Conservation (phyloP, 163 green algal species). For the Chloromonas sp. region DNA sequence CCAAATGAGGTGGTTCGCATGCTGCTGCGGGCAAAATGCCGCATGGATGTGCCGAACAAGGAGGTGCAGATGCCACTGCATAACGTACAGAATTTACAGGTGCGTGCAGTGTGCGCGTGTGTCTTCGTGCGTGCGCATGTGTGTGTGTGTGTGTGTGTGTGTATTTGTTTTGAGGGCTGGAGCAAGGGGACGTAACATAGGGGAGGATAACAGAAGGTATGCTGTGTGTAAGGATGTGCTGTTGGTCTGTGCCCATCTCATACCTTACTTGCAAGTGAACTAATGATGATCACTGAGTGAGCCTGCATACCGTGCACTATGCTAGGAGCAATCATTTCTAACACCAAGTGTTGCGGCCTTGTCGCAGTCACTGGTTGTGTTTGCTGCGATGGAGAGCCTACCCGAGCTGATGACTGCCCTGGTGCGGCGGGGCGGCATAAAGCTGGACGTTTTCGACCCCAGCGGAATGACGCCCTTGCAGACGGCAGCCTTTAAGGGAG, state of each 20-base stretch:
- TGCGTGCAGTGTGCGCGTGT: not conserved
- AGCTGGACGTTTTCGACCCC: not conserved
- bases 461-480: not conserved
- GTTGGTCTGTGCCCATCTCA: too few species aligned
- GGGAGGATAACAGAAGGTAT: too few species aligned
- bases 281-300: too few species aligned
- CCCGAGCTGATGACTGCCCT: not conserved
- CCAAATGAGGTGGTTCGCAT: not conserved
- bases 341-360: too few species aligned
- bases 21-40: not conserved
- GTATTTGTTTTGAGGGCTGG: too few species aligned
- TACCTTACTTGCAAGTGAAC: too few species aligned
- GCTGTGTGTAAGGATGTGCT: too few species aligned
- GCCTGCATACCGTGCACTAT: too few species aligned
- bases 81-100: not conserved
- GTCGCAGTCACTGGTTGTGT: not conserved
- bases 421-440: not conserved
- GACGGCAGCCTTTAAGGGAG: not conserved
- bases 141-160: too few species aligned
- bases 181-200: too few species aligned
- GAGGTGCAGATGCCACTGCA: not conserved
- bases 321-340: too few species aligned
- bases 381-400: not conserved
- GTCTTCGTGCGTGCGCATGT: too few species aligned
- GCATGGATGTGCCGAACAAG: not conserved